phyloP scores from a whole-genome alignment of 208 protist genomes.

The Novymonas esmeraldas region DNA sequence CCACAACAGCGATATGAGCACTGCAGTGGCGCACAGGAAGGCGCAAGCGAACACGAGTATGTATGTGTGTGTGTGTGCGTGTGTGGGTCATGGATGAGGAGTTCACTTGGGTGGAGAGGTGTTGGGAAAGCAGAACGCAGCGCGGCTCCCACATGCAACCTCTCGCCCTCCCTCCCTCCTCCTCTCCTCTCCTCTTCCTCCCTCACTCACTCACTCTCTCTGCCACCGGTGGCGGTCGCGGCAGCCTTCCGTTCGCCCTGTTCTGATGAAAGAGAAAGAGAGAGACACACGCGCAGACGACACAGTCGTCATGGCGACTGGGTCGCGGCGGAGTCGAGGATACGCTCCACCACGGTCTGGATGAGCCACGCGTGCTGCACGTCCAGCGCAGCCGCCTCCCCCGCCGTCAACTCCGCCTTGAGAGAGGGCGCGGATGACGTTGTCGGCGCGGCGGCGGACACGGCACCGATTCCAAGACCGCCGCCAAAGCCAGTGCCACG shows the following conservation, averaged over 20 bases:
- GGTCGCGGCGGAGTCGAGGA: slow-evolving; percentile 17
- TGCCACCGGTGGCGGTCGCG: no score
- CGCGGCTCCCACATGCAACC: no score
- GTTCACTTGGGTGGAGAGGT: no score
- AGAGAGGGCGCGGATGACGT: slow-evolving; percentile 2
- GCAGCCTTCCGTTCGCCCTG: no score
- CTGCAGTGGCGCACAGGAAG: no score
- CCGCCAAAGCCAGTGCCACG: slow-evolving; percentile 8
- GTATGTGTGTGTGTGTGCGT: background rate
- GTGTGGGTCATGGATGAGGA: background rate
- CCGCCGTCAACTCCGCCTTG: slow-evolving; percentile 14
- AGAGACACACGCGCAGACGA: no score
- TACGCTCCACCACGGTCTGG: slow-evolving; percentile 31
- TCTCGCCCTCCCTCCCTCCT: no score
- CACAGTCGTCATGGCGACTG: background rate
- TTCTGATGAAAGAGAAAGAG: no score
- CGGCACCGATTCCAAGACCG: background rate
- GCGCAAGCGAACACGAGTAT: background rate
- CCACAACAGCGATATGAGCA: no score
- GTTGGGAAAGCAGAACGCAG: no score
- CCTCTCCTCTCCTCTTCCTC: no score
- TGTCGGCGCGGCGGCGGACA: background rate
- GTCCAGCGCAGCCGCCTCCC: slow-evolving; percentile 18
- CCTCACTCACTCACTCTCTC: no score
- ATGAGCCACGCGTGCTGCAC: slow-evolving; percentile 36